Base-by-base conservation (phyloP, 2,329 filamentous ascomycete genomes). In the Sordariomycetes sp. region DNA sequence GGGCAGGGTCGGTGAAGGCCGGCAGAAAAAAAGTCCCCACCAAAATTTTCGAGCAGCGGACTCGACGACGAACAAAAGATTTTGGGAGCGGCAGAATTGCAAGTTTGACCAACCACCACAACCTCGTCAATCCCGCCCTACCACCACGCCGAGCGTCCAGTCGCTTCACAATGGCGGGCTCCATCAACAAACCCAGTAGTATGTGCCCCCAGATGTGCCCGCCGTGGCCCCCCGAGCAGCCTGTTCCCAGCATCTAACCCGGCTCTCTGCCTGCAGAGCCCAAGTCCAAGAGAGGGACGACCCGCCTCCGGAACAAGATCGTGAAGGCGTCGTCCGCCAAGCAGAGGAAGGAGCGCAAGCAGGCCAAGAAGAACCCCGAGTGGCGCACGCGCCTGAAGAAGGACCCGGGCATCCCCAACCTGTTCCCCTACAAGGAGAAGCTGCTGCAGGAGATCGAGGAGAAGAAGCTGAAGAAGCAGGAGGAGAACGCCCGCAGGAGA, bases 381-480 rank as follows among this genome's bases (percentile, higher is more conserved):
- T 97, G 94, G 91, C 85, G 89, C 65, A 92, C 90, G 60, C 89
- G 91, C 72, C 71, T 96, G 65, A 97, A 97, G 83, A 99, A 97
- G 77, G 94, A 99, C 67, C 94, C 93, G 25, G 94, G 94, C 54
- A 97, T 99, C 62, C 94, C 94, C 48, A 99, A 97, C 69, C 76
- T 97, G 40, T 99, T 97, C 76, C 94, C 94, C 1, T 97, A 94
- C 80, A 99, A 99, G 77, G 92, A 97, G 72, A 92, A 88, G 78
- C 82, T 99, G 32, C 81, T 99, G 37, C 85, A 92, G 60, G 91
- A 99, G 73, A 95, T 99, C 65, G 94, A 99, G 75, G 90, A 96
- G 74, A 87, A 84, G 66, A 88, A 88, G 69, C 77, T 87, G 64
- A 77, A 82, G 71, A 97, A 93, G 77, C 84, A 85, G 62, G 91